Percentiles rank a stretch among this genome's conserved stretches.
phyloP scores from a whole-genome alignment of 768 basidiomycete species.

The Pisolithus tinctorius region DNA sequence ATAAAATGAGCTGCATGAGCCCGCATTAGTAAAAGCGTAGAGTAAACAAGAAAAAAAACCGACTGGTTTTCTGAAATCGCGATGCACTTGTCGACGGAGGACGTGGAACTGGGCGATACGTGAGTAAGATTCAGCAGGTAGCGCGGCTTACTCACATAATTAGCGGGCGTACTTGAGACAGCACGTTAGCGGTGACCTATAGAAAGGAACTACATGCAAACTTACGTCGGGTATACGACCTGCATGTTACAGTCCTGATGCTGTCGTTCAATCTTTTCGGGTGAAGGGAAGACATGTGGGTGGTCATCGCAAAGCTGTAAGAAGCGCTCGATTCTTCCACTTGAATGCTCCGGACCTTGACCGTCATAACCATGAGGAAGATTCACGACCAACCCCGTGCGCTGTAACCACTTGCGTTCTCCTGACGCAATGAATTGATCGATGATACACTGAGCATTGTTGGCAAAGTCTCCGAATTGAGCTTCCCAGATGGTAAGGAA shows the following conservation, averaged over 20 bases:
- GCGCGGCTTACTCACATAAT: slow-evolving; percentile 55
- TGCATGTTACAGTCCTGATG: slow-evolving; percentile 99
- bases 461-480: slow-evolving; percentile 97
- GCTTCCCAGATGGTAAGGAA: slow-evolving; percentile 96
- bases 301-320: slow-evolving; percentile 97
- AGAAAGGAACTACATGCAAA: slow-evolving; percentile 8
- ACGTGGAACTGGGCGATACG: slow-evolving; percentile 76
- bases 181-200: slow-evolving; percentile 6
- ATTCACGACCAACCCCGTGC: slow-evolving; percentile 82
- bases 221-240: slow-evolving; percentile 93
- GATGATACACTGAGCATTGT: slow-evolving; percentile 96
- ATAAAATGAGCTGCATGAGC: slow-evolving; percentile 63
- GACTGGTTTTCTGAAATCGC: slow-evolving; percentile 97
- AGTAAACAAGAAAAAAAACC: slow-evolving; percentile 13
- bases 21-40: background rate
- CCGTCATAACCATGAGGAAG: slow-evolving; percentile 97
- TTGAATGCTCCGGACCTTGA: slow-evolving; percentile 97
- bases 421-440: slow-evolving; percentile 98
- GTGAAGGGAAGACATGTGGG: slow-evolving; percentile 81
- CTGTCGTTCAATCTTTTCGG: slow-evolving; percentile 86
- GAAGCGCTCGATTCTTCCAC: slow-evolving; percentile 92
- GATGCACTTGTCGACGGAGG: slow-evolving; percentile 92
- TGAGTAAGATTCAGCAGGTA: background rate
- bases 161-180: slow-evolving; percentile 75
- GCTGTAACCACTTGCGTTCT: slow-evolving; percentile 96